phyloP scores from a whole-genome alignment of 1,284 basidiomycete genomes.

The Apiotrichum gamsii region DNA sequence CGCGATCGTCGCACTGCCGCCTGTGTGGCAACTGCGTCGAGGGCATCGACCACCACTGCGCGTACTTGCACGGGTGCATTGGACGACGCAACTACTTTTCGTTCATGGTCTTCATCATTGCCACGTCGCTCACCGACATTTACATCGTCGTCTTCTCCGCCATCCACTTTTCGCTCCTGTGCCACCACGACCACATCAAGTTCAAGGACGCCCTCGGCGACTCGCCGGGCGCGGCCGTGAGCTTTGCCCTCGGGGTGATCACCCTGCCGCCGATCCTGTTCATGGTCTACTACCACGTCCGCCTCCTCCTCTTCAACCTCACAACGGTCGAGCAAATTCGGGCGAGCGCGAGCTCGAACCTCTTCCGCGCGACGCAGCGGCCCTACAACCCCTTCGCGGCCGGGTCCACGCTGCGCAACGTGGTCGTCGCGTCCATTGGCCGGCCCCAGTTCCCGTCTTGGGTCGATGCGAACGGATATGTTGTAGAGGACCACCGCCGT shows the following conservation, averaged over 20 bases:
- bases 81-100: slow-evolving; percentile 85
- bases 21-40: slow-evolving; percentile 95
- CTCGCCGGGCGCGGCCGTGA: slow-evolving; percentile 69
- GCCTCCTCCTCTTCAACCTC: slow-evolving; percentile 71
- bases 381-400: slow-evolving; percentile 45
- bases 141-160: slow-evolving; percentile 75
- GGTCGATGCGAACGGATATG: slow-evolving; percentile 39
- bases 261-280: slow-evolving; percentile 76
- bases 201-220: slow-evolving; percentile 58
- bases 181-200: slow-evolving; percentile 52
- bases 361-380: slow-evolving; percentile 26
- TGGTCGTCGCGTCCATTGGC: slow-evolving; percentile 38
- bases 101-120: slow-evolving; percentile 72
- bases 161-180: slow-evolving; percentile 67
- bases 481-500: slow-evolving; percentile 26
- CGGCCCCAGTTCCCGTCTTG: slow-evolving; percentile 45
- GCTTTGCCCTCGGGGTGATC: slow-evolving; percentile 61
- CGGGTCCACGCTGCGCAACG: slow-evolving; percentile 31
- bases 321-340: slow-evolving; percentile 77
- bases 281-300: slow-evolving; percentile 71
- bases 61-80: slow-evolving; percentile 91
- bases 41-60: slow-evolving; percentile 76
- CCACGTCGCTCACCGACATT: slow-evolving; percentile 59
- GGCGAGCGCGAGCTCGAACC: slow-evolving; percentile 33
- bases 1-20: slow-evolving; percentile 85